These are phyloP conservation scores for Papiliotrema fonsecae DNA, from an alignment of 1,284 basidiomycete species.

Conservation along the genomic window DNA sequence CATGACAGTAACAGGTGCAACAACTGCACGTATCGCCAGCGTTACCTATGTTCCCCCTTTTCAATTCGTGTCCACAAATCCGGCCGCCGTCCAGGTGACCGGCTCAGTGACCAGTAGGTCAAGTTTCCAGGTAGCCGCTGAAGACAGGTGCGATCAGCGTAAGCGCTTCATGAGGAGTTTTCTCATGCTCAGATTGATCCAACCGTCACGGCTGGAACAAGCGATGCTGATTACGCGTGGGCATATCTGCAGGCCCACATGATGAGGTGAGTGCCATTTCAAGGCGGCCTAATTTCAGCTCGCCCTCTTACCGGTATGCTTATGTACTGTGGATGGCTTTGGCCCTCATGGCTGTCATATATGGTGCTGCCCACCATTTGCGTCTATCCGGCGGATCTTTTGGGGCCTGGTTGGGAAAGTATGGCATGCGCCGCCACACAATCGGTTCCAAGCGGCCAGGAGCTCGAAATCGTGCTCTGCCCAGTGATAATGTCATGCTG, in stretches of 20 bases:
- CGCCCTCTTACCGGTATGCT: slow-evolving; percentile 43
- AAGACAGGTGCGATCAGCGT: slow-evolving; percentile 5
- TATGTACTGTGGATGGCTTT: slow-evolving; percentile 42
- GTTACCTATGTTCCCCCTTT: slow-evolving; percentile 31
- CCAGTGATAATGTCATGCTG: slow-evolving; percentile 61
- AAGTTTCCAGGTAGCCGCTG: not conserved
- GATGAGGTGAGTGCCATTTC: slow-evolving; percentile 37
- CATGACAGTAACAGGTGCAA: slow-evolving; percentile 33
- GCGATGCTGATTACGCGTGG: slow-evolving; percentile 32
- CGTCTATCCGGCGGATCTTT: slow-evolving; percentile 32
- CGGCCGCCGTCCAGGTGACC: slow-evolving; percentile 22
- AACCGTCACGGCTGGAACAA: slow-evolving; percentile 25
- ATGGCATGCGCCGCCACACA: slow-evolving; percentile 31
- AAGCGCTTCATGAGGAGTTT: not conserved
- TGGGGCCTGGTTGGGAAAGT: slow-evolving; percentile 36
- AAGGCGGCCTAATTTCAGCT: slow-evolving; percentile 9
- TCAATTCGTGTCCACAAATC: slow-evolving; percentile 32
- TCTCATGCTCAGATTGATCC: slow-evolving; percentile 22
- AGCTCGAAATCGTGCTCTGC: slow-evolving; percentile 54
- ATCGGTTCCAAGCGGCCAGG: slow-evolving; percentile 19
- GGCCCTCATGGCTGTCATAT: slow-evolving; percentile 28
- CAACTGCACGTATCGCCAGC: slow-evolving; percentile 24
- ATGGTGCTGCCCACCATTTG: slow-evolving; percentile 41
- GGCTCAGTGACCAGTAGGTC: slow-evolving; percentile 31
- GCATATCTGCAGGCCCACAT: slow-evolving; percentile 42